These are phyloP conservation scores for Penicillium frequentans DNA, from an alignment of 2,329 filamentous ascomycete species.

Conservation along the genomic window DNA sequence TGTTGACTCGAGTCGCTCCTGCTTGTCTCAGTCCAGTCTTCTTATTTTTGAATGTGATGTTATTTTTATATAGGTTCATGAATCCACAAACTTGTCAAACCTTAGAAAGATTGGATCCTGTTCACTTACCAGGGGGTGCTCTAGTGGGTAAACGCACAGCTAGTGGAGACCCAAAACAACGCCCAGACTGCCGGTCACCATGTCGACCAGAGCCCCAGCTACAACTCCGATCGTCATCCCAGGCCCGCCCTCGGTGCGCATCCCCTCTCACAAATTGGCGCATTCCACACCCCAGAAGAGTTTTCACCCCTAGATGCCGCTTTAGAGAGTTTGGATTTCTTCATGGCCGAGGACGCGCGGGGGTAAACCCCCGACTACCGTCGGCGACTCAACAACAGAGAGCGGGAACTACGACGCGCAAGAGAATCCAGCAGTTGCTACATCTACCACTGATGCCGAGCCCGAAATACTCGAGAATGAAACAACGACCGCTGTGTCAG, in stretches of 20 bases:
- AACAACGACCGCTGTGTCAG: conserved; percentile 17
- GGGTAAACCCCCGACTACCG: conserved; percentile 23
- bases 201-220: conserved; percentile 29
- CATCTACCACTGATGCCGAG: conserved; percentile 7
- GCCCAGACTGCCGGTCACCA: conserved; percentile 30
- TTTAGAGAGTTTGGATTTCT: conserved; percentile 27
- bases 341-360: conserved; percentile 33
- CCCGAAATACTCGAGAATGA: conserved; percentile 18
- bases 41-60: not conserved
- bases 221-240: conserved; percentile 23
- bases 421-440: conserved; percentile 12
- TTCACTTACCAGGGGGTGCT: conserved; percentile 13
- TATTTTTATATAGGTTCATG: not conserved
- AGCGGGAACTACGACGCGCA: conserved; percentile 17
- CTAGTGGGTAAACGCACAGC: conserved; percentile 16
- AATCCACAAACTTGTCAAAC: not conserved
- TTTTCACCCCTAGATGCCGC: conserved; percentile 31
- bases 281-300: conserved; percentile 35
- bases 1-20: not conserved
- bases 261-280: conserved; percentile 30
- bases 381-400: conserved; percentile 18
- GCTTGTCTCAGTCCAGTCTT: not conserved
- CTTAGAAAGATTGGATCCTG: conserved; percentile 10
- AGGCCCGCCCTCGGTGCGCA: conserved; percentile 22
- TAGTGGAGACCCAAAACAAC: conserved; percentile 29